These are phyloP conservation scores for Colletotrichum graminicola DNA, from an alignment of 2,329 filamentous ascomycete genomes.

Conservation along the genomic window DNA sequence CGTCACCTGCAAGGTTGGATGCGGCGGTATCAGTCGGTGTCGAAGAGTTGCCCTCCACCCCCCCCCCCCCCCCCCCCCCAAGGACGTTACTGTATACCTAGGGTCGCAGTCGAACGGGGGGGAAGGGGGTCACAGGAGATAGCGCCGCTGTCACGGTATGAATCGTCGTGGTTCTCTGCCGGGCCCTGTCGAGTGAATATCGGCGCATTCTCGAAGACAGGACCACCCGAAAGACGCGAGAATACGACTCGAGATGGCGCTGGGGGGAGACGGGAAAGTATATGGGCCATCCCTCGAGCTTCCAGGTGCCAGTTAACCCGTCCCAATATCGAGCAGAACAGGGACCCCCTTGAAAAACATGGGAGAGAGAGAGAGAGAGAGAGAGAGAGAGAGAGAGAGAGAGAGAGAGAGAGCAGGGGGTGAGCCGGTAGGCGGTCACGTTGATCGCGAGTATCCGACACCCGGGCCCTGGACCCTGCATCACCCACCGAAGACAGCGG, in stretches of 20 bases:
- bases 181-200: neutral
- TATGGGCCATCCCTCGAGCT: constrained; percentile 12
- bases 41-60: no score
- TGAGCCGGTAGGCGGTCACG: neutral
- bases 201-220: neutral
- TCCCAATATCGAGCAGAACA: constrained; percentile 14
- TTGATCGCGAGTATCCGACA: neutral
- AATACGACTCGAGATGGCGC: neutral
- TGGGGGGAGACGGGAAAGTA: neutral
- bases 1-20: constrained; percentile 2
- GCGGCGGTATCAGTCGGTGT: neutral
- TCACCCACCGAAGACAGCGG: constrained; percentile 20
- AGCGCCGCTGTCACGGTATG: constrained; percentile 8
- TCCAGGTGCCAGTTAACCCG: constrained; percentile 3
- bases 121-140: neutral
- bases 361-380: no score
- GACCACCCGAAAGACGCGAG: constrained; percentile 7
- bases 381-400: no score
- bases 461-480: constrained; percentile 24
- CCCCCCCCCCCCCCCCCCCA: no score
- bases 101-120: neutral
- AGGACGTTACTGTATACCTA: neutral
- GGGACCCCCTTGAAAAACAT: no score
- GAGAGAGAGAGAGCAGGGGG: constrained; percentile 2
- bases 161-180: neutral